These are phyloP conservation scores for Elsinoe arachidis DNA, from an alignment of 2,329 filamentous ascomycete species.

Conservation along the genomic window DNA sequence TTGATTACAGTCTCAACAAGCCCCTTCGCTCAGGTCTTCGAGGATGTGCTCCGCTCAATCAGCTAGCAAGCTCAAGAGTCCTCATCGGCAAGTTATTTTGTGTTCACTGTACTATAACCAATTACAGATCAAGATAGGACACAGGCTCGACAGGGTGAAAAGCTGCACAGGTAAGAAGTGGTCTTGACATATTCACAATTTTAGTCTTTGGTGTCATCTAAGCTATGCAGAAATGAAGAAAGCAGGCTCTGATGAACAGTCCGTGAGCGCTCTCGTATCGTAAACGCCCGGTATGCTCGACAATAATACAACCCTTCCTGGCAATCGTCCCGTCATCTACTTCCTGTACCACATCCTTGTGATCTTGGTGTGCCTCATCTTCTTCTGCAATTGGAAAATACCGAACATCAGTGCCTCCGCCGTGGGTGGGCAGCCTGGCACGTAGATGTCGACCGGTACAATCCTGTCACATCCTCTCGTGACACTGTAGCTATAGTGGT, in stretches of 20 bases:
- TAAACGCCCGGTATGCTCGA: slow-evolving; percentile 1
- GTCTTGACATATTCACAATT: background rate
- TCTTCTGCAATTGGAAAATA: slow-evolving; percentile 68
- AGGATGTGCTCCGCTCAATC: too few species aligned
- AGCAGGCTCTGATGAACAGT: background rate
- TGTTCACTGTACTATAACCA: too few species aligned
- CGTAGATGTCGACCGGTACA: slow-evolving; percentile 71
- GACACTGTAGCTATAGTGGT: slow-evolving; percentile 74
- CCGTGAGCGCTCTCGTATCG: background rate
- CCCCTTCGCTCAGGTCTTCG: too few species aligned
- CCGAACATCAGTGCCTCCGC: slow-evolving; percentile 47
- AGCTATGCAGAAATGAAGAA: background rate
- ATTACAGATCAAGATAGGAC: too few species aligned
- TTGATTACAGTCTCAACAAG: background rate
- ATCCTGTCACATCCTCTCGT: slow-evolving; percentile 67
- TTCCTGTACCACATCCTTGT: slow-evolving; percentile 50
- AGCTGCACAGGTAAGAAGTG: background rate
- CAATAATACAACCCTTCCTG: background rate
- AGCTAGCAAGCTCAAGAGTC: too few species aligned
- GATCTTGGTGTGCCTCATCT: slow-evolving; percentile 54
- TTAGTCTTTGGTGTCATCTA: background rate
- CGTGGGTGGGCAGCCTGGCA: slow-evolving; percentile 59
- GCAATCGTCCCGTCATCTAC: slow-evolving; percentile 22
- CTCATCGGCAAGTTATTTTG: too few species aligned
- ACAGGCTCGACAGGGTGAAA: too few species aligned